phyloP scores from a whole-genome alignment of 495 filamentous ascomycete genomes.

The Penicillium subrubescens region DNA sequence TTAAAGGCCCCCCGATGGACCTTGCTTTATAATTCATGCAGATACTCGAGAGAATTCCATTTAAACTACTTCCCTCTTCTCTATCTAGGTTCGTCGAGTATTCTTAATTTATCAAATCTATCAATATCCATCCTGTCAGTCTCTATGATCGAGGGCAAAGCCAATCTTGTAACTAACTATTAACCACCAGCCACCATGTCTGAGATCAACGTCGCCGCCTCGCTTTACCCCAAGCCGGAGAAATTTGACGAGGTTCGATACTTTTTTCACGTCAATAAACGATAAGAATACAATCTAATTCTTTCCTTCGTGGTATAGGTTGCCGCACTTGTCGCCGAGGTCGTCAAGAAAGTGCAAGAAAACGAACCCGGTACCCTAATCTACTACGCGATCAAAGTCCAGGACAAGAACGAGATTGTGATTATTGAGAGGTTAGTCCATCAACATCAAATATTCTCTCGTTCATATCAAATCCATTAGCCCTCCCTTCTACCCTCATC shows the following conservation, averaged over 20 bases:
- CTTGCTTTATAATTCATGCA: neutral
- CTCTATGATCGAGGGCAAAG: neutral
- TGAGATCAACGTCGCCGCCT: conserved; percentile 34
- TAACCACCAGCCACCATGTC: conserved; percentile 20
- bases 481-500: neutral
- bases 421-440: conserved; percentile 35
- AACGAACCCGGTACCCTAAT: conserved; percentile 38
- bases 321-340: conserved; percentile 22
- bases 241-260: conserved; percentile 35
- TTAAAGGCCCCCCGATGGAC: neutral
- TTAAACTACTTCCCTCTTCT: neutral
- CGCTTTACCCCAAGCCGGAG: conserved; percentile 35
- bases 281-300: neutral
- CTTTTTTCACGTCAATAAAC: neutral
- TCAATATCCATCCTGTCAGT: neutral
- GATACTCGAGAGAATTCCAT: neutral
- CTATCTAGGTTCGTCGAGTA: neutral
- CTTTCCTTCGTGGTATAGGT: conserved; percentile 19
- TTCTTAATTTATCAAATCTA: neutral
- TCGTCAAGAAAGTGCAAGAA: conserved; percentile 33
- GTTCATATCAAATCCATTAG: neutral
- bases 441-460: neutral
- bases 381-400: conserved; percentile 33
- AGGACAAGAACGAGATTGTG: conserved; percentile 35
- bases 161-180: neutral